Evolutionary conservation across 148 eudicot genomes (phyloP).

Genomic region (Dianthus caryophyllus): DNA sequence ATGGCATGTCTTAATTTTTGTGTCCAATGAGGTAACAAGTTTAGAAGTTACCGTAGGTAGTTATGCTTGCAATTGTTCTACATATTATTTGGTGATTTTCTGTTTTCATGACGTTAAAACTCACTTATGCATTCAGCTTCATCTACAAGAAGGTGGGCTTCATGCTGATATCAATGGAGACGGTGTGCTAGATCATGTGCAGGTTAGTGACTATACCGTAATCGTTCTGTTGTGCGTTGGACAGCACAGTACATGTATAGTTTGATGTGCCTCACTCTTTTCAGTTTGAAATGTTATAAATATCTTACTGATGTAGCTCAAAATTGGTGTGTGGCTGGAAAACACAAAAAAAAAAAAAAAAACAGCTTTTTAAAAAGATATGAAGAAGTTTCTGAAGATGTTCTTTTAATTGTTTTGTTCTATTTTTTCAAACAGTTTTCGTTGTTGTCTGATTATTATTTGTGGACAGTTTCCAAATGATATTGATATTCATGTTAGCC

Average conservation of each 20-base stretch:
- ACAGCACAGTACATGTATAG: background rate
- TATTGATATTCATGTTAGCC: no score
- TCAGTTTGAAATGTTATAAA: background rate
- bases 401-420: no score
- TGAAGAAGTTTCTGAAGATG: background rate
- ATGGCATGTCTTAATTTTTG: no score
- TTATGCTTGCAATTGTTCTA: background rate
- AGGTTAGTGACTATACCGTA: slow-evolving; percentile 42
- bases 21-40: no score
- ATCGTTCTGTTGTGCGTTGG: no score
- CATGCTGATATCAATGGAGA: slow-evolving; percentile 99
- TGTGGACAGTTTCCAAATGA: no score
- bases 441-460: no score
- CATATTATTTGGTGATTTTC: background rate
- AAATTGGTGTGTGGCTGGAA: no score
- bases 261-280: background rate
- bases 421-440: no score
- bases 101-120: slow-evolving; percentile 15
- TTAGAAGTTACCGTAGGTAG: background rate
- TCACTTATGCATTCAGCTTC: slow-evolving; percentile 49
- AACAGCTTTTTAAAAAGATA: no score
- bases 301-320: background rate
- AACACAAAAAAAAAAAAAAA: no score
- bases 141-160: slow-evolving; percentile 98
- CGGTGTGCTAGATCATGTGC: slow-evolving; percentile 98